phyloP scores from a whole-genome alignment of 495 filamentous ascomycete species.

The Viridothelium virens region DNA sequence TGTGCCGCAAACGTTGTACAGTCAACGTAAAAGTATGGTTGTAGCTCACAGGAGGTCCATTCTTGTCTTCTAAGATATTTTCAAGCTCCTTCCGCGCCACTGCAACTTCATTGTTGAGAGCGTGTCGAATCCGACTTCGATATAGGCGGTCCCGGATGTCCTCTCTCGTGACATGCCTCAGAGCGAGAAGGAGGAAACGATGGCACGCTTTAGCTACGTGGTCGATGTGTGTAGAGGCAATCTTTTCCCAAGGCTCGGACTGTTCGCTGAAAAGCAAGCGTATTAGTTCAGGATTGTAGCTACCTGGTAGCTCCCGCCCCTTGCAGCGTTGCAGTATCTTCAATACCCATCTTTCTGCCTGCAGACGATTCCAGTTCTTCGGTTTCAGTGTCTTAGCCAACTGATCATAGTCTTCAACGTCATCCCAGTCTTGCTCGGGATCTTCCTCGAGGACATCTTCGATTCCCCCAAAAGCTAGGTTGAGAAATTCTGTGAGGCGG shows the following conservation, averaged over 20 bases:
- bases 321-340: constrained; percentile 27
- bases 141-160: constrained; percentile 21
- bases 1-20: constrained; percentile 12
- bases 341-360: constrained; percentile 19
- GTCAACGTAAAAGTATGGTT: constrained; percentile 12
- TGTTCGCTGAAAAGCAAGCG: constrained; percentile 47
- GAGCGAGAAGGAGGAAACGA: constrained; percentile 19
- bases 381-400: not conserved
- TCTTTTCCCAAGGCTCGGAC: constrained; percentile 39
- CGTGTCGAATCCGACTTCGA: constrained; percentile 11
- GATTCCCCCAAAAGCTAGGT: constrained; percentile 10
- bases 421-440: not conserved
- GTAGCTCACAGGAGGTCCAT: constrained; percentile 21
- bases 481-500: not conserved
- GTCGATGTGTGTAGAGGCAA: constrained; percentile 31
- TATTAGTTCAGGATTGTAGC: constrained; percentile 48
- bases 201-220: constrained; percentile 23
- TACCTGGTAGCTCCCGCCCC: constrained; percentile 46
- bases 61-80: constrained; percentile 12
- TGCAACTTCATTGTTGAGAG: constrained; percentile 13
- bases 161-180: constrained; percentile 16
- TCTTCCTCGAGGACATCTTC: not conserved
- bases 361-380: constrained; percentile 14
- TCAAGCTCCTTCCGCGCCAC: constrained; percentile 14
- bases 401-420: constrained; percentile 7